Base-by-base conservation (phyloP, 2,329 filamentous ascomycete genomes). In the Arthrobotrys sphaeroides region DNA sequence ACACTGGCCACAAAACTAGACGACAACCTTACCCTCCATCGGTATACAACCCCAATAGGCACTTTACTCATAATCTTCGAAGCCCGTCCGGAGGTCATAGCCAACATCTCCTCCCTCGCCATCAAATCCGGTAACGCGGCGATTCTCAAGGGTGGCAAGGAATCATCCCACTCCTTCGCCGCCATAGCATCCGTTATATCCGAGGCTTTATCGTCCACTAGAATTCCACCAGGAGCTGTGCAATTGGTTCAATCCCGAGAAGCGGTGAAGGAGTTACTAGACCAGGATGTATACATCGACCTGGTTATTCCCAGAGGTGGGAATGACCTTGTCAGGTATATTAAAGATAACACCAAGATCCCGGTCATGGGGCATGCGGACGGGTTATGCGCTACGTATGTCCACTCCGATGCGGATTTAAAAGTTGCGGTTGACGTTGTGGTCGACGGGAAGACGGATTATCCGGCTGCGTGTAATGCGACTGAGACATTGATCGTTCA, bases 41-140 rank as follows among this genome's bases (percentile, higher is more conserved):
- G 94, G 77, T 91, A 97, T 51, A 93, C 92, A 42, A 97, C 93
- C 82, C 95, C 95, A 4, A 98, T 99, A 79, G 95, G 95, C 73
- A 94, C 98, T n/a, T 88, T 99, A 43, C 88, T 99, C 78, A 95
- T 99, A 83, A 98, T 99, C 81, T 99, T 99, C 81, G 95, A 99
- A 84, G 95, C 95, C 36, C 91, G 95, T 5, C 95, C 95, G 5
- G 95, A 99, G 84, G 95, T 99, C 78, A 97, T 99, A 81, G 95
- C 94, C 81, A 99, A 99, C 83, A 98, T 99, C 81, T 93, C 95
- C 77, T 92, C 94, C 2, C 86, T 99, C 22, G 94, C 95, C 38
- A 92, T 99, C 83, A 99, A 99, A 83, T 98, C 94, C 10, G 95
- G 93, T 80, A 99, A 99, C 83, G 91, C 95, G 36, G 95, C 94